A percentile compares a stretch with the other conserved stretches of the same genome.
These are phyloP conservation scores for Entelexis sorbosivorans DNA, from an alignment of 1,139 yeast species.

Conservation along the genomic window DNA sequence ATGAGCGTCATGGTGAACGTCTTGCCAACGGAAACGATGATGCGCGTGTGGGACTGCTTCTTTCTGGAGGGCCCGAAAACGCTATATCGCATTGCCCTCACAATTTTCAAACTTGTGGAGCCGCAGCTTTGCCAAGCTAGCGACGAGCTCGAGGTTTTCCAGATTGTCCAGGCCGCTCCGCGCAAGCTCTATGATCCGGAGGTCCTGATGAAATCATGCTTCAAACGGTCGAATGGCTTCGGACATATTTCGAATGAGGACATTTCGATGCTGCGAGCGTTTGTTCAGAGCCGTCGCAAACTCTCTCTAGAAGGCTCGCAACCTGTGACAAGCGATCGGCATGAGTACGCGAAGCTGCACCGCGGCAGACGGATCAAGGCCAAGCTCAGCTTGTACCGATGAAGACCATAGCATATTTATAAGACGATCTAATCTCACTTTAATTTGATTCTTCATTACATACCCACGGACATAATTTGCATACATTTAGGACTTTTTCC, in stretches of 20 bases:
- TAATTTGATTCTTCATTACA: not conserved
- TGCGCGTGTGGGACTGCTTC: conserved; percentile 88
- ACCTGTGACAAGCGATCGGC: conserved; percentile 22
- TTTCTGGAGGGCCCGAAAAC: conserved; percentile 89
- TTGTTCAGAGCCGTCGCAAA: conserved; percentile 45
- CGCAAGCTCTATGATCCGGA: conserved; percentile 62
- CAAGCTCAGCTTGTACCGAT: conserved; percentile 21
- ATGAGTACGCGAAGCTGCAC: conserved; percentile 24
- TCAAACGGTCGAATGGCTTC: conserved; percentile 61
- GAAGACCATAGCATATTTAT: not conserved
- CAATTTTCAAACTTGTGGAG: conserved; percentile 70
- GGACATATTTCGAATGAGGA: conserved; percentile 75
- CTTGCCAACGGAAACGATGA: conserved; percentile 73
- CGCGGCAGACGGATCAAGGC: conserved; percentile 25
- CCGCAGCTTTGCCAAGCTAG: conserved; percentile 41
- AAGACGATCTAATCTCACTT: not conserved
- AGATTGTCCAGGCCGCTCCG: conserved; percentile 74
- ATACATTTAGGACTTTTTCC: too few species aligned
- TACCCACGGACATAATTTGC: too few species aligned
- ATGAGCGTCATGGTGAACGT: conserved; percentile 89
- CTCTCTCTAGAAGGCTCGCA: conserved; percentile 13
- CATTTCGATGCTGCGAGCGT: conserved; percentile 60
- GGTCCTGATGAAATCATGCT: conserved; percentile 58
- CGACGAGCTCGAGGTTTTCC: conserved; percentile 80
- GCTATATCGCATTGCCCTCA: conserved; percentile 69